These are phyloP conservation scores for Sordaria brevicollis DNA, from an alignment of 495 filamentous ascomycete species.

Conservation along the genomic window DNA sequence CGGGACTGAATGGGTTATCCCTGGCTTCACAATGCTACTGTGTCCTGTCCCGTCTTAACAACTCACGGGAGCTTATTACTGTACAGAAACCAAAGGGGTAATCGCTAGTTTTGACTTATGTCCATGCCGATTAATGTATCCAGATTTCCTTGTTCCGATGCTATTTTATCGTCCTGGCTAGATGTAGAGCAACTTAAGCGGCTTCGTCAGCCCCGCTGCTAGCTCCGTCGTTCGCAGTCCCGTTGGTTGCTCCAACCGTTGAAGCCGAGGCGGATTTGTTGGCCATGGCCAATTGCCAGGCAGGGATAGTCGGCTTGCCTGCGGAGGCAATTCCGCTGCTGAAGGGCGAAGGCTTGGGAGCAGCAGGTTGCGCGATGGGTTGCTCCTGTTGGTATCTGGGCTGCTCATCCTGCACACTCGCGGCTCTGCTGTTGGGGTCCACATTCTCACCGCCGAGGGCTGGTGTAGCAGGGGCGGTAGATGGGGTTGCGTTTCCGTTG, in stretches of 20 bases:
- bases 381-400: conserved; percentile 26
- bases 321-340: conserved; percentile 22
- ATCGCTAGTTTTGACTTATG: not conserved
- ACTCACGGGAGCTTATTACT: not conserved
- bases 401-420: conserved; percentile 27
- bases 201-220: conserved; percentile 13
- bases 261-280: conserved; percentile 31
- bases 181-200: not conserved
- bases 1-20: not conserved
- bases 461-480: conserved; percentile 20
- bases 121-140: not conserved
- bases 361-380: conserved; percentile 2
- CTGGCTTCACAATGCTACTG: not conserved
- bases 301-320: conserved; percentile 64
- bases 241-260: conserved; percentile 17
- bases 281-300: conserved; percentile 77
- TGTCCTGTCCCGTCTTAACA: not conserved
- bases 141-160: not conserved
- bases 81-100: not conserved
- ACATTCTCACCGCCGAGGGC: conserved; percentile 16
- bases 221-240: conserved; percentile 3
- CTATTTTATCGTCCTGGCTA: not conserved
- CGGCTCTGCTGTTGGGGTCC: conserved; percentile 4
- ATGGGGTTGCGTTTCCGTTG: conserved; percentile 21
- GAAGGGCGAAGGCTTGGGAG: conserved; percentile 24